Evolutionary conservation across 805 yeast species (phyloP).

Genomic region (Nakazawaea anatomiae): DNA sequence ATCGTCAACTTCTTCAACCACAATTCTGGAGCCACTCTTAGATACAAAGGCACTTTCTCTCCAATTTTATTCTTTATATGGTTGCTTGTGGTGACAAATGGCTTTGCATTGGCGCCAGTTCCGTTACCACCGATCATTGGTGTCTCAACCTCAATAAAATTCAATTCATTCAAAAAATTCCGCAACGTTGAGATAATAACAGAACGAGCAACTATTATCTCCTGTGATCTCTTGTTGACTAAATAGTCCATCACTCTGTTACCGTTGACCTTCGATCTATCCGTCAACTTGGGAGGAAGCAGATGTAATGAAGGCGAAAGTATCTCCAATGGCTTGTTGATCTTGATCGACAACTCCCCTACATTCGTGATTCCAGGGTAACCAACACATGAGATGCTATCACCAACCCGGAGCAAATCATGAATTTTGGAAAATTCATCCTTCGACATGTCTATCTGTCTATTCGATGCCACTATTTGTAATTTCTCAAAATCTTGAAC

Average conservation of each 20-base stretch:
- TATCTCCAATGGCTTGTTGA: constrained; percentile 40
- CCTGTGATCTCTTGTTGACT: constrained; percentile 46
- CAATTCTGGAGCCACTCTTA: constrained; percentile 91
- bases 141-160: constrained; percentile 81
- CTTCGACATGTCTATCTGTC: constrained; percentile 33
- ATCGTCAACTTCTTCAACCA: constrained; percentile 85
- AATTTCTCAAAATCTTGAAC: constrained; percentile 51
- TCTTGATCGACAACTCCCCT: constrained; percentile 73
- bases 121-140: constrained; percentile 66
- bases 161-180: constrained; percentile 42
- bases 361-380: constrained; percentile 67
- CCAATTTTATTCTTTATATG: constrained; percentile 27
- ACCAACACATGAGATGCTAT: constrained; percentile 62
- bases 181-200: constrained; percentile 52
- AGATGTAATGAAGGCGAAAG: constrained; percentile 68
- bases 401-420: constrained; percentile 59
- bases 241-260: constrained; percentile 73
- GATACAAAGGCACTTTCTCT: constrained; percentile 33
- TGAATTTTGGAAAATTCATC: constrained; percentile 36
- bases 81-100: constrained; percentile 53
- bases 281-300: constrained; percentile 58
- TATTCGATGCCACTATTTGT: constrained; percentile 59
- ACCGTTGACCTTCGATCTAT: constrained; percentile 49
- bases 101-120: constrained; percentile 91
- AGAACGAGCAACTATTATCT: constrained; percentile 45